Evolutionary conservation across 345 rosid genomes (phyloP), one percentile per base, ranked within the genome.

Genomic region (Cardiospermum halicacabum): DNA sequence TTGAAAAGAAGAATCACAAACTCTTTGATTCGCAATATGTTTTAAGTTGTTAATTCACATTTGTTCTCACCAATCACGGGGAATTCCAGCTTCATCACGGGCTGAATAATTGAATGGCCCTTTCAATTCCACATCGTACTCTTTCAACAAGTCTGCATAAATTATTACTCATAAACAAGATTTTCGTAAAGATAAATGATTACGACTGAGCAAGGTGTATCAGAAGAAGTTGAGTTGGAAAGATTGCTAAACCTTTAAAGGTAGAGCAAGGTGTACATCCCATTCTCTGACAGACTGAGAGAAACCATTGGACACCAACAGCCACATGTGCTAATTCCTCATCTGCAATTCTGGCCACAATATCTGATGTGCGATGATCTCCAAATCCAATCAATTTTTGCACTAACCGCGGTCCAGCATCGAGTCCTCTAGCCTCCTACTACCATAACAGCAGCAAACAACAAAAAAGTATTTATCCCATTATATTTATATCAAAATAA

Each of bases 241-340:
- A 43, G 40, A 37, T 32, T 25, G 48, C 40, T 9, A 57, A 51
- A 87, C 97, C 98, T 90, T 81, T 88, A 80, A 90, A 93, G 37
- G 96, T 82, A 45, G 94, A 80, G 73, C 81, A 85, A 62, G 97
- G 98, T 39, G 76, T 72, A 63, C 81, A 65, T 36, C 75, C 77
- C 89, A 90, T 62, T 77, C 80, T 86, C 71, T 15, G 83, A 76
- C 98, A 93, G 26, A 90, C 69, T 0, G 81, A 82, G 54, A 80
- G 79, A 74, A 90, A 93, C 97, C 97, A 90, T 71, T 85, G 75
- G 2, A 90, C 85, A 50, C 98, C 97, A 65, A 90, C 94, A 32
- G 97, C 96, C 34, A 90, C 98, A 80, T 90, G 98, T 51, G 97
- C 98, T 42, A 82, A 78, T 86, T 93, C 98, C 72, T 93, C 98